A percentile compares a stretch with the other conserved stretches of the same genome.
These are phyloP conservation scores for Aaosphaeria arxii DNA, from an alignment of 2,329 filamentous ascomycete species.

Conservation along the genomic window DNA sequence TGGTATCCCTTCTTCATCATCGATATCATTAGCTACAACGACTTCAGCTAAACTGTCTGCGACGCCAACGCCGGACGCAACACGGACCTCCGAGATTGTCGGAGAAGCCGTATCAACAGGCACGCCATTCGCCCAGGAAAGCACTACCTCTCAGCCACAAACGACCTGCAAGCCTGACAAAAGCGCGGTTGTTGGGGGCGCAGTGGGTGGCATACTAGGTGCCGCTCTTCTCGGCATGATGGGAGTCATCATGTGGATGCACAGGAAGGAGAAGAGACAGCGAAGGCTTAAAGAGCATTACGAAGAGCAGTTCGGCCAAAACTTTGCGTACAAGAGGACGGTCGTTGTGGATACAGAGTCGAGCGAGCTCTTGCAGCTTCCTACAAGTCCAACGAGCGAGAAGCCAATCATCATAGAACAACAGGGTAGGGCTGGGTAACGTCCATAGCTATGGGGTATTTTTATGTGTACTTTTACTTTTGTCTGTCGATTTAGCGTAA, in stretches of 20 bases:
- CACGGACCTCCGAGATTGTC: neutral
- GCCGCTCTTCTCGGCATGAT: slow-evolving; percentile 14
- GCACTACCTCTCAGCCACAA: neutral
- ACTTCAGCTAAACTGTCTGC: slow-evolving; percentile 1
- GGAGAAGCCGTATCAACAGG: slow-evolving; percentile 9
- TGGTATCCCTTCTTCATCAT: neutral
- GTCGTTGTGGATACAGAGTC: slow-evolving; percentile 4
- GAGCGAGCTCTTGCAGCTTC: neutral
- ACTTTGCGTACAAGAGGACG: slow-evolving; percentile 21
- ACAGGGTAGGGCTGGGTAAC: no score
- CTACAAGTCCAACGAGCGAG: no score
- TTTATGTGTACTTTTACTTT: no score
- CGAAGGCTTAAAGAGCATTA: slow-evolving; percentile 33
- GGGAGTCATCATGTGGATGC: slow-evolving; percentile 18
- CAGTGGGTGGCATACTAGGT: slow-evolving; percentile 22
- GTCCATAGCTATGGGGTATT: no score
- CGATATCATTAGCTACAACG: neutral
- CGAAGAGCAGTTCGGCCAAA: slow-evolving; percentile 27
- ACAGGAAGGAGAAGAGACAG: slow-evolving; percentile 27
- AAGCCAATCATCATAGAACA: no score
- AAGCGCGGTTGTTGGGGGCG: slow-evolving; percentile 21
- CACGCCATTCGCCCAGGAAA: slow-evolving; percentile 1
- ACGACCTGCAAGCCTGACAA: slow-evolving; percentile 5
- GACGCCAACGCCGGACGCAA: slow-evolving; percentile 2
- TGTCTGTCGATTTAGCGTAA: no score